Evolutionary conservation across 352 stramenopile species (phyloP), one percentile per base, ranked within the genome.

Genomic region (Pythium folliculosum): DNA sequence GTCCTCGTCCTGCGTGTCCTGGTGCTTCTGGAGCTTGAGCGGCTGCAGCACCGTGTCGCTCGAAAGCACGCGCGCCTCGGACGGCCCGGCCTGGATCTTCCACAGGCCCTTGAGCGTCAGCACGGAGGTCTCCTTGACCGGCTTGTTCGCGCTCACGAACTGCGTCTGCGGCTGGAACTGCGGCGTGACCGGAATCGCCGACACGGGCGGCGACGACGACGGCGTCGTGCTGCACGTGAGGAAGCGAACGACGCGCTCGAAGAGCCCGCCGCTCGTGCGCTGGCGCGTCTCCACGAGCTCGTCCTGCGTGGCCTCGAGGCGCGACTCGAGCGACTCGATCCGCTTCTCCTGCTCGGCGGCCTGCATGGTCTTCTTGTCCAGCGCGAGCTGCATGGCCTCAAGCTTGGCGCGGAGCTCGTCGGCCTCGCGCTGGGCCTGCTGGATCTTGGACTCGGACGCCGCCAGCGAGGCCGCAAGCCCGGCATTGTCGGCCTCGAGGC

Each of bases 211-310:
- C 0, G 79, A 77, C 59, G 79, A 80, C 47, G 58, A 53, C 38
- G 63, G 21, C 32, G 57, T 62, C 25, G 23, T 81, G 77, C 27
- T 94, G 77, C 87, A 95, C 10, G 87, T 95, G 64, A 95, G 92
- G 57, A 95, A 95, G n/a, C 85, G 83, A 49, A 95, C 87, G 27
- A 89, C 75, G 22, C 86, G 85, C 74, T 92, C 85, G 16, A 94
- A 65, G 0, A 94, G 58, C 5, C 73, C 71, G 3, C 56, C 68
- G 8, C 49, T 73, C 21, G 70, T 35, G 27, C 78, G 75, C 59
- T 89, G 74, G 2, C 79, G 80, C 22, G 89, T 61, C 17, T 89
- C 76, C 4, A 77, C 56, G 5, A 91, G 68, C 50, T 90, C 81
- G 4, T 81, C 77, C 48, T 82, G 71, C 19, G 77, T 71, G 6